Evolutionary conservation across 768 basidiomycete genomes (phyloP).

Genomic region (Lentinus tigrinus): DNA sequence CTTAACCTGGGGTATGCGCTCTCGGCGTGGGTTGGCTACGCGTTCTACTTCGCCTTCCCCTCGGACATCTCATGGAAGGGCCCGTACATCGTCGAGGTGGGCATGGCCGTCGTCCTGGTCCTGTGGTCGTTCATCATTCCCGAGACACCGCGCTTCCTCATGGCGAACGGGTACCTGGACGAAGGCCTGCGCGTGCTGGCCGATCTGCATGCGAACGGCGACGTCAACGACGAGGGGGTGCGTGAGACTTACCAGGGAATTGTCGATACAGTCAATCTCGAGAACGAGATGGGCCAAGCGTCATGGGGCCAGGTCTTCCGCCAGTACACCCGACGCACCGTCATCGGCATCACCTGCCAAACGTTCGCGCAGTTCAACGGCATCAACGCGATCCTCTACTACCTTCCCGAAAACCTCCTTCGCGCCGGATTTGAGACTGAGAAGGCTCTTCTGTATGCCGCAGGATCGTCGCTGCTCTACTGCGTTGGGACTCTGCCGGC

Average conservation of each 20-base stretch:
- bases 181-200: constrained; percentile 53
- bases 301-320: constrained; percentile 50
- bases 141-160: constrained; percentile 54
- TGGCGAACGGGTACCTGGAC: constrained; percentile 49
- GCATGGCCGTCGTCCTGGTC: constrained; percentile 46
- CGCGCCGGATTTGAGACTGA: constrained; percentile 47
- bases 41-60: constrained; percentile 46
- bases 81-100: constrained; percentile 53
- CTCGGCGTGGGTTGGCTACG: constrained; percentile 49
- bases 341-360: constrained; percentile 55
- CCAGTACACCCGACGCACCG: constrained; percentile 47
- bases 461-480: constrained; percentile 46
- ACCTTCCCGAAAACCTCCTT: constrained; percentile 51
- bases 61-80: constrained; percentile 55
- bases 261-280: constrained; percentile 38
- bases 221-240: constrained; percentile 41
- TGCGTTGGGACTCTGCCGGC: constrained; percentile 51
- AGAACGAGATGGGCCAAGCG: constrained; percentile 38
- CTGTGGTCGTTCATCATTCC: constrained; percentile 49
- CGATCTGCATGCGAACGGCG: constrained; percentile 55
- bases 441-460: constrained; percentile 45
- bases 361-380: constrained; percentile 54
- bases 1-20: constrained; percentile 50
- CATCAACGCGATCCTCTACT: constrained; percentile 58
- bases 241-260: constrained; percentile 46